phyloP scores from a whole-genome alignment of 2,329 filamentous ascomycete species.

The Penicillium sp. region DNA sequence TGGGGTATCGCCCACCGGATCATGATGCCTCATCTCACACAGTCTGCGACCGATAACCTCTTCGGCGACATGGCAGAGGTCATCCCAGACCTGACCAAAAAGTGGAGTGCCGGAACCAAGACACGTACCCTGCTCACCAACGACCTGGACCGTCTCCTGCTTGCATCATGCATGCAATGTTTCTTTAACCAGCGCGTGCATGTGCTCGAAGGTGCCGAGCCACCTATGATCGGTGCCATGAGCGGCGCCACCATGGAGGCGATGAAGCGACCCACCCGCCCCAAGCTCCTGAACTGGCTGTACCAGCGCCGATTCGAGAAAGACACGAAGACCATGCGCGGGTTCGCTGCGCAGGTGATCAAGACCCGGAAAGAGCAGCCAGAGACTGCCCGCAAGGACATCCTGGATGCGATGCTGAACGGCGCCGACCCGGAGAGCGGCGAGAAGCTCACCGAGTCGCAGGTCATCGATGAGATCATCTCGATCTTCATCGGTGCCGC shows the following conservation, averaged over 20 bases:
- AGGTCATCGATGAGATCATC: conserved; percentile 66
- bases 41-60: conserved; percentile 40
- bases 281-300: conserved; percentile 53
- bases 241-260: conserved; percentile 57
- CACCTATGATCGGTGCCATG: conserved; percentile 55
- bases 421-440: conserved; percentile 62
- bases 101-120: conserved; percentile 46
- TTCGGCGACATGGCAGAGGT: conserved; percentile 51
- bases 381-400: conserved; percentile 51
- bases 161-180: conserved; percentile 51
- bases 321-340: conserved; percentile 54
- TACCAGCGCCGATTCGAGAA: conserved; percentile 55
- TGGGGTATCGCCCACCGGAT: conserved; percentile 63
- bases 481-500: conserved; percentile 65
- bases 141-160: conserved; percentile 54
- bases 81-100: conserved; percentile 49
- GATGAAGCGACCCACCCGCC: conserved; percentile 55
- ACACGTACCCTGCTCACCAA: conserved; percentile 45
- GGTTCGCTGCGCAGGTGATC: conserved; percentile 56
- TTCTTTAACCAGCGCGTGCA: conserved; percentile 54
- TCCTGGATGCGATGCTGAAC: conserved; percentile 60
- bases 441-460: conserved; percentile 55
- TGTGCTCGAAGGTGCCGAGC: conserved; percentile 46
- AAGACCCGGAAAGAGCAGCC: conserved; percentile 54
- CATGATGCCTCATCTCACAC: conserved; percentile 47